phyloP scores from a whole-genome alignment of 306 rosid species.

The Elaeagnus macrophylla region DNA sequence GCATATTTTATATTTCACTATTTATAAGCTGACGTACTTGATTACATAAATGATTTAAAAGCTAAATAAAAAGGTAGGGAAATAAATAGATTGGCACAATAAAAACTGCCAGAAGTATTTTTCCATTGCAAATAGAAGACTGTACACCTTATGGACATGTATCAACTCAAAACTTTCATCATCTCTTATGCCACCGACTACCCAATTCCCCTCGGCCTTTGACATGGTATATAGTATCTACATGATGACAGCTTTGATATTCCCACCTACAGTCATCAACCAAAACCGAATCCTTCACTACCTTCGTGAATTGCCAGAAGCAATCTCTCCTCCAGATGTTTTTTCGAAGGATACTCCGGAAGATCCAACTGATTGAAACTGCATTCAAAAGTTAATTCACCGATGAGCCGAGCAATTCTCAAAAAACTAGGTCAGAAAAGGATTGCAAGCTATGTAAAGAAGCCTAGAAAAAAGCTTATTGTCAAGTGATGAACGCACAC shows the following conservation, averaged over 20 bases:
- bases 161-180: slow-evolving; percentile 26
- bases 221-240: slow-evolving; percentile 23
- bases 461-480: too few relatives aligned
- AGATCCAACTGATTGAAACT: slow-evolving; percentile 97
- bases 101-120: slow-evolving; percentile 74
- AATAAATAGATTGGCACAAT: too few relatives aligned
- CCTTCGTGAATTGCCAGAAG: slow-evolving; percentile 93
- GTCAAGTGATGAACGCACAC: too few relatives aligned
- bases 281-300: slow-evolving; percentile 95
- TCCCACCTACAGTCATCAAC: slow-evolving; percentile 20
- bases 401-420: neutral
- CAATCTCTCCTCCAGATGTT: slow-evolving; percentile 81
- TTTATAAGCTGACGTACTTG: too few relatives aligned
- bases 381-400: slow-evolving; percentile 20
- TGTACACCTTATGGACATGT: slow-evolving; percentile 72
- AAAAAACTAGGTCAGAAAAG: neutral
- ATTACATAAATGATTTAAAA: too few relatives aligned
- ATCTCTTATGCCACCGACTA: slow-evolving; percentile 37
- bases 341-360: slow-evolving; percentile 89
- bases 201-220: slow-evolving; percentile 38
- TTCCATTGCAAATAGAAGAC: slow-evolving; percentile 45
- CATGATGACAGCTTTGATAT: slow-evolving; percentile 1
- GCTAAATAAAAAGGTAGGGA: too few relatives aligned
- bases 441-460: neutral
- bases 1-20: too few relatives aligned